Conservation (phyloP, 169 alveolate genomes). For the Plasmodium coatneyi region DNA sequence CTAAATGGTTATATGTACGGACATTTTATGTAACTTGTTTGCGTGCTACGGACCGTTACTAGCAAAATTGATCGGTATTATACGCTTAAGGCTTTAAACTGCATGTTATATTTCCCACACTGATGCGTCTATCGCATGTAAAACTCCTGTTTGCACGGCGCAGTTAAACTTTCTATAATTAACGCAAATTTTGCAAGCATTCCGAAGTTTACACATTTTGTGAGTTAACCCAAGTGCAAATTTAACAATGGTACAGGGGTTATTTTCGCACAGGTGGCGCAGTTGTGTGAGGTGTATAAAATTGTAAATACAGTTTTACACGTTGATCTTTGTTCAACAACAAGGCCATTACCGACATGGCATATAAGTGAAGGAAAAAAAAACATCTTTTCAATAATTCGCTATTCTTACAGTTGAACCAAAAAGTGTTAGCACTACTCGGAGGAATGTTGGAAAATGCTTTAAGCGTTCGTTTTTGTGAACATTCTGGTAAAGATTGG, state of each 20-base stretch:
- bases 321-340: background rate
- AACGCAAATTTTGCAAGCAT: background rate
- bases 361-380: background rate
- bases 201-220: background rate
- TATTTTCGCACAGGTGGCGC: background rate
- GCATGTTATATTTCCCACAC: background rate
- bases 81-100: background rate
- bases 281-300: background rate
- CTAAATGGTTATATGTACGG: background rate
- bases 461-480: background rate
- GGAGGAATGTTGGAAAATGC: background rate
- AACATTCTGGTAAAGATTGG: background rate
- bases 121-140: background rate
- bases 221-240: background rate
- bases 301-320: background rate
- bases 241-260: background rate
- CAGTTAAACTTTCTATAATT: background rate
- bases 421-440: background rate
- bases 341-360: background rate
- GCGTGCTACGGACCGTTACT: background rate
- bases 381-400: background rate
- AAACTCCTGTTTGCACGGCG: background rate
- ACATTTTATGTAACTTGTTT: background rate
- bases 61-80: background rate
- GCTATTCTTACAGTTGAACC: background rate